Conservation (phyloP, 257 asterid species). For the Salvia hispanica region DNA sequence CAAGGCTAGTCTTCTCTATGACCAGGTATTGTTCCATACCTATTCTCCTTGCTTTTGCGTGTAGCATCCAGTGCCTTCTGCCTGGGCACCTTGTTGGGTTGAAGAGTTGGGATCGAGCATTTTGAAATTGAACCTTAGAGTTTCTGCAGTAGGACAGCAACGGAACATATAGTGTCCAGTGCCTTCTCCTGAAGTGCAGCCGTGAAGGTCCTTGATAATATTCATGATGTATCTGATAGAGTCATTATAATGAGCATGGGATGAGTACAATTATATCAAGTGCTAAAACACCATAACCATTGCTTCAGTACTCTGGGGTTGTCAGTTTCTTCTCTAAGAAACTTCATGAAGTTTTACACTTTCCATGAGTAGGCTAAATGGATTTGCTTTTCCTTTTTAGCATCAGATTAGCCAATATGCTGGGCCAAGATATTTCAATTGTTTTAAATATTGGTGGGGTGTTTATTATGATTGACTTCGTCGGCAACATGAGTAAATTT, state of each 20-base stretch:
- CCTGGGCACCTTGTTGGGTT: constrained; percentile 20
- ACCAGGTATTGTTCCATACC: constrained; percentile 66
- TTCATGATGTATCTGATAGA: constrained; percentile 2
- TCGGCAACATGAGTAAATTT: constrained; percentile 4
- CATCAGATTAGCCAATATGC: too few relatives aligned
- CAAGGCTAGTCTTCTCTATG: constrained; percentile 95
- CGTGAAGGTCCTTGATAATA: background rate
- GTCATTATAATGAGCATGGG: background rate
- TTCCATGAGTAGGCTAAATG: too few relatives aligned
- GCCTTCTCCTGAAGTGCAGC: background rate
- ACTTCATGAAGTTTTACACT: too few relatives aligned
- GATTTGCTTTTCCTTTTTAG: too few relatives aligned
- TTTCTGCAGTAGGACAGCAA: constrained; percentile 8
- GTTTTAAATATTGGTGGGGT: too few relatives aligned
- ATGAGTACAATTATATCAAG: background rate
- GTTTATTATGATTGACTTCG: background rate
- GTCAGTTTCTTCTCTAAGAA: background rate
- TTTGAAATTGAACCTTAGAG: constrained; percentile 5
- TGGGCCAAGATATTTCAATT: too few relatives aligned
- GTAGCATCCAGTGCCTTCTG: constrained; percentile 13
- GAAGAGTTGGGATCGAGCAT: constrained; percentile 22
- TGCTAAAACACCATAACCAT: constrained; percentile 3
- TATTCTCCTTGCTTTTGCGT: background rate
- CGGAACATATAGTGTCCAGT: constrained; percentile 3
- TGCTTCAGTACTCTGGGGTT: background rate